A percentile compares a stretch with the other conserved stretches of the same genome.
phyloP scores from a whole-genome alignment of 371 early-diverging fungal species.

The Chytridiales sp. region DNA sequence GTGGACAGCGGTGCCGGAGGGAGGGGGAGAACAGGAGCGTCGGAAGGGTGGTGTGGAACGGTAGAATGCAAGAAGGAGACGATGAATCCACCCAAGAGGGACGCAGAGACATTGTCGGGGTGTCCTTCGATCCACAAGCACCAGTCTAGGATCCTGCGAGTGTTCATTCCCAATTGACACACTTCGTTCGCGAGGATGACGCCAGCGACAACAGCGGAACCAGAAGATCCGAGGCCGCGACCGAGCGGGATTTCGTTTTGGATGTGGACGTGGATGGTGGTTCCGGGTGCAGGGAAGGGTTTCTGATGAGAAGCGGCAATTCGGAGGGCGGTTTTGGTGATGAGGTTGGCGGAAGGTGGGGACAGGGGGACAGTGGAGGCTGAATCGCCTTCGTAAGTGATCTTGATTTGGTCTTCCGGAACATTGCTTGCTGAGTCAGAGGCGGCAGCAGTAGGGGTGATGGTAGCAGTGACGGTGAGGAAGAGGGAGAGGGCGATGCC shows the following conservation, averaged over 20 bases:
- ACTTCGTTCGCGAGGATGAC: slow-evolving; percentile 79
- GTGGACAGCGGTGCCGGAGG: slow-evolving; percentile 18
- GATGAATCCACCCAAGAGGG: slow-evolving; percentile 90
- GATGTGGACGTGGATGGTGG: slow-evolving; percentile 63
- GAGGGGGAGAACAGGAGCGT: background rate
- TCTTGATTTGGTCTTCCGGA: slow-evolving; percentile 10
- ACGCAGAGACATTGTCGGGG: slow-evolving; percentile 95
- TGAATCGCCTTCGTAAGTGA: slow-evolving; percentile 77
- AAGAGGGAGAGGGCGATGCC: slow-evolving; percentile 87
- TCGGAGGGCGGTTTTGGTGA: slow-evolving; percentile 84
- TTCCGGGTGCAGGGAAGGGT: slow-evolving; percentile 29
- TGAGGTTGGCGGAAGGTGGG: slow-evolving; percentile 81
- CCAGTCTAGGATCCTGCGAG: slow-evolving; percentile 81
- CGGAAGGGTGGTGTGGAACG: background rate
- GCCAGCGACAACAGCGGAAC: slow-evolving; percentile 94
- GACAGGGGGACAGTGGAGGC: slow-evolving; percentile 75
- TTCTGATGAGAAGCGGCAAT: slow-evolving; percentile 70
- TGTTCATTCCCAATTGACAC: slow-evolving; percentile 63
- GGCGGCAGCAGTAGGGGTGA: slow-evolving; percentile 17
- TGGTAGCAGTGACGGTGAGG: slow-evolving; percentile 67
- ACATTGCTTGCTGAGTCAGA: background rate
- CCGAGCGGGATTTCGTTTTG: slow-evolving; percentile 92
- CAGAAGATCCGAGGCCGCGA: slow-evolving; percentile 93
- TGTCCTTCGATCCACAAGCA: slow-evolving; percentile 90
- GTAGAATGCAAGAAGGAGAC: slow-evolving; percentile 51